phyloP scores from a whole-genome alignment of 2,329 filamentous ascomycete genomes.

The Hypomyces rosellus region DNA sequence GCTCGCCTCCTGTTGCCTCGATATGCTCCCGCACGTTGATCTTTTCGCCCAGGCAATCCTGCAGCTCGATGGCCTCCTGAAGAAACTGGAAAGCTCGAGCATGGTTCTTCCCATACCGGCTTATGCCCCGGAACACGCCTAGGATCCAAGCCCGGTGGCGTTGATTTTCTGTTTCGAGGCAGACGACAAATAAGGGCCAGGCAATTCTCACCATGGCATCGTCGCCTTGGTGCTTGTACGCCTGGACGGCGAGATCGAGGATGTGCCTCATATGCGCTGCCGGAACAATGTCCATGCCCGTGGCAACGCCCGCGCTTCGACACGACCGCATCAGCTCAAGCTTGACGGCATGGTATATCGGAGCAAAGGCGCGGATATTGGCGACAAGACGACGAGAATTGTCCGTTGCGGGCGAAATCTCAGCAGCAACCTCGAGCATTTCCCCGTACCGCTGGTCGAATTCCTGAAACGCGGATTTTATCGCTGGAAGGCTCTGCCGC shows the following conservation, averaged over 20 bases:
- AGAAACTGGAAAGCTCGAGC: slow-evolving; percentile 25
- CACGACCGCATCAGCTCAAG: slow-evolving; percentile 19
- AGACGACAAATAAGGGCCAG: slow-evolving; percentile 30
- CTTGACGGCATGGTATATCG: slow-evolving; percentile 28
- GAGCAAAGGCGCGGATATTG: slow-evolving; percentile 30
- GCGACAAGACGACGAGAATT: slow-evolving; percentile 24
- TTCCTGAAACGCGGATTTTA: slow-evolving; percentile 18
- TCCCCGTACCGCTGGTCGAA: slow-evolving; percentile 19
- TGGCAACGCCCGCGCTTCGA: slow-evolving; percentile 8
- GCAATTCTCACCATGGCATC: slow-evolving; percentile 26
- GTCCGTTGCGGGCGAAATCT: slow-evolving; percentile 19
- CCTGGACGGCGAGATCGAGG: slow-evolving; percentile 28
- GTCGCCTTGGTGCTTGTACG: slow-evolving; percentile 26
- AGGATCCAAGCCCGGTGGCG: slow-evolving; percentile 29
- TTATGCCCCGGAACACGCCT: slow-evolving; percentile 23
- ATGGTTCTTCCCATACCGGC: slow-evolving; percentile 26
- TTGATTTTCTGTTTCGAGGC: slow-evolving; percentile 27
- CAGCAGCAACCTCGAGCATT: slow-evolving; percentile 20
- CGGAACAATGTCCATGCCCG: slow-evolving; percentile 5
- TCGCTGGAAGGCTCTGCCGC: slow-evolving; percentile 13
- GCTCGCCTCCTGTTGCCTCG: background rate
- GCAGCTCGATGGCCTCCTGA: slow-evolving; percentile 17
- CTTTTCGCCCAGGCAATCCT: slow-evolving; percentile 8
- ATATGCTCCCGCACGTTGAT: background rate
- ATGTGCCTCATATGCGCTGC: slow-evolving; percentile 24